Evolutionary conservation across 176 grass and related monocot genomes (phyloP).

Genomic region (Aechmea fasciata): DNA sequence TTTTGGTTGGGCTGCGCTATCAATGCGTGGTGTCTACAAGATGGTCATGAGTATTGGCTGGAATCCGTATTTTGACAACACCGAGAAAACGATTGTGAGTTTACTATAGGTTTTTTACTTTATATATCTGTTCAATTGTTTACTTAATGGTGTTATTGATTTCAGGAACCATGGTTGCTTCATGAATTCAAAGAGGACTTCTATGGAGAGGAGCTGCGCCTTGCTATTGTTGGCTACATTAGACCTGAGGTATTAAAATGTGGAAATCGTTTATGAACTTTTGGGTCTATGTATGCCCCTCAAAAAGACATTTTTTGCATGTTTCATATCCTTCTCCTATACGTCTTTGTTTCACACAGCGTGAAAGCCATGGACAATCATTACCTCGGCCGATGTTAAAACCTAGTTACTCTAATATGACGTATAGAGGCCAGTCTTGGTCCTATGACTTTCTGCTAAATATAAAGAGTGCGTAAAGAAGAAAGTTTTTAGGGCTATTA

Average conservation of each 20-base stretch:
- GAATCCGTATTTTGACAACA: constrained; percentile 96
- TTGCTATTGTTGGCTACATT: constrained; percentile 83
- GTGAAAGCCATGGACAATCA: too few relatives aligned
- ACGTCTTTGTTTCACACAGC: too few relatives aligned
- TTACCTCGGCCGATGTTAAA: too few relatives aligned
- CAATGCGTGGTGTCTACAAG: constrained; percentile 64
- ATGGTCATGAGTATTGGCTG: constrained; percentile 99
- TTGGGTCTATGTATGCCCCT: too few relatives aligned
- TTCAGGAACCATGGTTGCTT: constrained; percentile 96
- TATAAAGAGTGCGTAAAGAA: too few relatives aligned
- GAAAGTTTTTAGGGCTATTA: too few relatives aligned
- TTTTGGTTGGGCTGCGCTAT: constrained; percentile 86
- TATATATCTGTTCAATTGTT: constrained; percentile 17
- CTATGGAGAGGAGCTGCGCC: constrained; percentile 86
- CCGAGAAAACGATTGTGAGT: constrained; percentile 86
- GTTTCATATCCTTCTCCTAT: too few relatives aligned
- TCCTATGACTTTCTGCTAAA: too few relatives aligned
- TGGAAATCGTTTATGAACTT: too few relatives aligned
- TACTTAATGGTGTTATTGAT: constrained; percentile 17
- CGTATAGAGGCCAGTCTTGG: too few relatives aligned
- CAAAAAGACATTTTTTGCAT: too few relatives aligned
- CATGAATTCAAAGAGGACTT: constrained; percentile 80
- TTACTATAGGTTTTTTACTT: constrained; percentile 6
- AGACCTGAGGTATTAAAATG: constrained; percentile 61
- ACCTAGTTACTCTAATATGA: too few relatives aligned